phyloP scores from a whole-genome alignment of 2,329 filamentous ascomycete genomes.

The Leptographium flavum region DNA sequence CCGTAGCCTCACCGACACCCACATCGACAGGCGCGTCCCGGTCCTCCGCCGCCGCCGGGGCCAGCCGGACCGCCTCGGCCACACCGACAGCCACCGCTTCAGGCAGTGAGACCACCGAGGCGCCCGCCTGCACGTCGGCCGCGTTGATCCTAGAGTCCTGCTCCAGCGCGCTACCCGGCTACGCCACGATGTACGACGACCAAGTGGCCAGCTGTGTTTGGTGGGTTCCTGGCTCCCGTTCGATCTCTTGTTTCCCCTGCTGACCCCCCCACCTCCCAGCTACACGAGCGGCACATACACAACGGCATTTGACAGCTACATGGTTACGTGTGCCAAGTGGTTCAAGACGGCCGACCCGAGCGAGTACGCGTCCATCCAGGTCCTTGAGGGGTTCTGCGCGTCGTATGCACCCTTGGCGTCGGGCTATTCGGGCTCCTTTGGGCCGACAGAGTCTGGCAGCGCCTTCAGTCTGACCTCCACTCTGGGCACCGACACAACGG shows the following conservation, averaged over 20 bases:
- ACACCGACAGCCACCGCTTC: neutral
- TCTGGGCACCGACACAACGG: neutral
- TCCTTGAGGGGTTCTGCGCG: conserved; percentile 11
- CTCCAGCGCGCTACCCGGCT: conserved; percentile 3
- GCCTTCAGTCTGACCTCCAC: no score
- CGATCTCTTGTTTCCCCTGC: neutral
- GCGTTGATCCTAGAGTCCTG: conserved; percentile 12
- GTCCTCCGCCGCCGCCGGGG: neutral
- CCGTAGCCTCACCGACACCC: neutral
- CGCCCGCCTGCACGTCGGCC: conserved; percentile 13
- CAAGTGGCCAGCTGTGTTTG: conserved; percentile 15
- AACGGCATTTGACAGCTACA: conserved; percentile 14
- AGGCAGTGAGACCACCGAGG: neutral
- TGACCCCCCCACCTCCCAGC: conserved; percentile 1
- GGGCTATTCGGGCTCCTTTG: no score
- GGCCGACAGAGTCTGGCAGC: no score
- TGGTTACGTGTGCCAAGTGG: conserved; percentile 11
- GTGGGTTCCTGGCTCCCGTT: conserved; percentile 3
- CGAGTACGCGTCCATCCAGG: conserved; percentile 9
- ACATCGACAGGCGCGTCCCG: neutral
- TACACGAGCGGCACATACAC: conserved; percentile 10
- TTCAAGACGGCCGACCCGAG: conserved; percentile 9
- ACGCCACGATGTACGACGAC: conserved; percentile 4
- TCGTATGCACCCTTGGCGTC: neutral
- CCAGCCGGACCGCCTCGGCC: conserved; percentile 1